phyloP scores from a whole-genome alignment of 2,329 filamentous ascomycete genomes.

The Nemania sp. region DNA sequence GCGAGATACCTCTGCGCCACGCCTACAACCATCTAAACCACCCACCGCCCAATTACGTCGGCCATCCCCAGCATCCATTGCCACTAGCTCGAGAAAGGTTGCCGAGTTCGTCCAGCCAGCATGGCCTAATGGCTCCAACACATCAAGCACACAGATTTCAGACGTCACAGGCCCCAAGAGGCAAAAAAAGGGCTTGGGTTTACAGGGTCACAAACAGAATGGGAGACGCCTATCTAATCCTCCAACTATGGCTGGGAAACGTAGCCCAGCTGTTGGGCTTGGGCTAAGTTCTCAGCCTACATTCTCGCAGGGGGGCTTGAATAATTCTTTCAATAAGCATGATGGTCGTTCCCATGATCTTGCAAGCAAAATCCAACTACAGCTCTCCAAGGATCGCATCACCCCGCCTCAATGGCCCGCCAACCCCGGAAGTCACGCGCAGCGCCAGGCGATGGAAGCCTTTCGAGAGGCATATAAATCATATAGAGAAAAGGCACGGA shows the following conservation, averaged over 20 bases:
- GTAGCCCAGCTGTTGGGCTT: background rate
- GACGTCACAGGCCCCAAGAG: slow-evolving; percentile 18
- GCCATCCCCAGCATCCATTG: background rate
- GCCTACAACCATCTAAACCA: slow-evolving; percentile 5
- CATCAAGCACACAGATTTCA: background rate
- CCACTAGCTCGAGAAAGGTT: slow-evolving; percentile 18
- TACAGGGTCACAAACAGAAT: slow-evolving; percentile 27
- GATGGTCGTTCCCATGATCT: slow-evolving; percentile 35
- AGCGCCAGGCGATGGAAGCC: slow-evolving; percentile 56
- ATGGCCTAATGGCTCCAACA: slow-evolving; percentile 30
- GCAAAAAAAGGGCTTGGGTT: slow-evolving; percentile 25
- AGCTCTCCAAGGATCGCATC: slow-evolving; percentile 60
- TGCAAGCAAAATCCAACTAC: slow-evolving; percentile 56
- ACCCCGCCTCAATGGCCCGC: slow-evolving; percentile 59
- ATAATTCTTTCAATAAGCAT: slow-evolving; percentile 5
- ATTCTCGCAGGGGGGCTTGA: background rate
- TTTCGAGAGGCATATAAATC: slow-evolving; percentile 61
- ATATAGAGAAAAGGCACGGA: slow-evolving; percentile 61
- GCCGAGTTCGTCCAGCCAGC: slow-evolving; percentile 35
- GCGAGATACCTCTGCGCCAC: background rate
- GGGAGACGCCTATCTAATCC: slow-evolving; percentile 22
- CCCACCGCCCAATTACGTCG: background rate
- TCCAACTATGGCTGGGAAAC: slow-evolving; percentile 17
- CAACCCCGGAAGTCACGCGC: slow-evolving; percentile 57
- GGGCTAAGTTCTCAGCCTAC: background rate